These are phyloP conservation scores for Lentinula detonsa DNA, from an alignment of 768 basidiomycete genomes.

Conservation along the genomic window DNA sequence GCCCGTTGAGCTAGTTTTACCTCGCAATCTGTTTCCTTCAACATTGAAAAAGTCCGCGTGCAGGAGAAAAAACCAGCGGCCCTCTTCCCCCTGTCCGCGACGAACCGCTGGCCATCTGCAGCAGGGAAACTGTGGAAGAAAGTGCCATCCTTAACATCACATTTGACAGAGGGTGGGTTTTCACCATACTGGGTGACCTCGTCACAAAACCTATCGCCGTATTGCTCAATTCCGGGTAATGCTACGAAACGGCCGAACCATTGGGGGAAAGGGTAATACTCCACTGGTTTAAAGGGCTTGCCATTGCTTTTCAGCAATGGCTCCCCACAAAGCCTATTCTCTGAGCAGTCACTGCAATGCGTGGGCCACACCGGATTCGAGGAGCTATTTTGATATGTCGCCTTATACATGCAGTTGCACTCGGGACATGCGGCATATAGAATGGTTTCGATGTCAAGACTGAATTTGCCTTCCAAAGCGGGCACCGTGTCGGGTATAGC, in stretches of 20 bases:
- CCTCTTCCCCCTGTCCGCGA: constrained; percentile 1
- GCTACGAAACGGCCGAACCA: constrained; percentile 6
- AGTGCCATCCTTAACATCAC: not conserved
- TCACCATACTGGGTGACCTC: not conserved
- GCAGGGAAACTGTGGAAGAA: not conserved
- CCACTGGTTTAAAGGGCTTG: not conserved
- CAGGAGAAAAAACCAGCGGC: constrained; percentile 5
- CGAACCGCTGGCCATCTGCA: not conserved
- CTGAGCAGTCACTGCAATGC: too few relatives aligned
- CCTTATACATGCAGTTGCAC: too few relatives aligned
- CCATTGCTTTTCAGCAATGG: not conserved
- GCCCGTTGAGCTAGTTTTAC: not conserved
- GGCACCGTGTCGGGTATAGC: too few relatives aligned
- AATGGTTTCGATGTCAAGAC: too few relatives aligned
- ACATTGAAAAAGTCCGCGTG: constrained; percentile 3
- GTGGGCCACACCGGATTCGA: too few relatives aligned
- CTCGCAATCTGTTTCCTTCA: not conserved
- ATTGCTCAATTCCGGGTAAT: not conserved
- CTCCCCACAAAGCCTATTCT: too few relatives aligned
- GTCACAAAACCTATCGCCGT: constrained; percentile 1
- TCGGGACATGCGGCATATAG: too few relatives aligned
- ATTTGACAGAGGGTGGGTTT: not conserved
- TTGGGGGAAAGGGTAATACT: constrained; percentile 4
- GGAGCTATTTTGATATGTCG: too few relatives aligned
- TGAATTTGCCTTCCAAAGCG: too few relatives aligned